Evolutionary conservation across 2,329 filamentous ascomycete genomes (phyloP).

Genomic region (Sordariomycetes sp.): DNA sequence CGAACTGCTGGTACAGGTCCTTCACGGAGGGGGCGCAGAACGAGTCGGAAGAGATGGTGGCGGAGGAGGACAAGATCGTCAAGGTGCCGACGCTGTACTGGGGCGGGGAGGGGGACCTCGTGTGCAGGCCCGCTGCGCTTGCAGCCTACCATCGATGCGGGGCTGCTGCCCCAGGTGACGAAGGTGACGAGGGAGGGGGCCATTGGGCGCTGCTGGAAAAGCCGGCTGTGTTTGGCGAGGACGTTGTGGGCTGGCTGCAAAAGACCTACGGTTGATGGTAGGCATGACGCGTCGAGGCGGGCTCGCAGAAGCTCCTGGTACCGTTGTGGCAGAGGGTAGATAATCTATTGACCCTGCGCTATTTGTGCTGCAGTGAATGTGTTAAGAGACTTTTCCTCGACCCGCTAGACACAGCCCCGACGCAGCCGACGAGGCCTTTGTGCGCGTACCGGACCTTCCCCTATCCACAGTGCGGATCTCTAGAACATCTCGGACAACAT

Average conservation of each 20-base stretch:
- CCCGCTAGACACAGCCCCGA: too few species aligned
- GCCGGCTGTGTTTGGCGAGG: slow-evolving; percentile 14
- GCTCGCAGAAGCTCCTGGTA: too few species aligned
- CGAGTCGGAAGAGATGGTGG: slow-evolving; percentile 10
- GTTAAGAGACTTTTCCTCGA: too few species aligned
- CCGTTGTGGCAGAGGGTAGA: too few species aligned
- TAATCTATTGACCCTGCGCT: too few species aligned
- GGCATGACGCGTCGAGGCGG: too few species aligned
- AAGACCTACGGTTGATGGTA: slow-evolving; percentile 2
- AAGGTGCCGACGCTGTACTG: slow-evolving; percentile 16
- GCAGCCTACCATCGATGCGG: slow-evolving; percentile 9
- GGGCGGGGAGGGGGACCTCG: slow-evolving; percentile 14
- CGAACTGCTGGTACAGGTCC: slow-evolving; percentile 17
- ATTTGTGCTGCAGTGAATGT: too few species aligned
- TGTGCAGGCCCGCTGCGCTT: slow-evolving; percentile 14
- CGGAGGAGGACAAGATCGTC: slow-evolving; percentile 10
- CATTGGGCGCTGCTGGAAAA: slow-evolving; percentile 20
- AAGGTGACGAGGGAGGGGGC: slow-evolving; percentile 12
- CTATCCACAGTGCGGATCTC: too few species aligned
- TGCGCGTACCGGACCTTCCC: too few species aligned
- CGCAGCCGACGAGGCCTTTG: too few species aligned
- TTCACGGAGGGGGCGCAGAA: slow-evolving; percentile 10
- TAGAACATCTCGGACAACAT: too few species aligned
- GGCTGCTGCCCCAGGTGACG: slow-evolving; percentile 15
- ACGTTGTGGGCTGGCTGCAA: slow-evolving; percentile 11